A percentile compares a stretch with the other conserved stretches of the same genome.
Conservation (phyloP, 495 filamentous ascomycete genomes). For the Podospora australis region DNA sequence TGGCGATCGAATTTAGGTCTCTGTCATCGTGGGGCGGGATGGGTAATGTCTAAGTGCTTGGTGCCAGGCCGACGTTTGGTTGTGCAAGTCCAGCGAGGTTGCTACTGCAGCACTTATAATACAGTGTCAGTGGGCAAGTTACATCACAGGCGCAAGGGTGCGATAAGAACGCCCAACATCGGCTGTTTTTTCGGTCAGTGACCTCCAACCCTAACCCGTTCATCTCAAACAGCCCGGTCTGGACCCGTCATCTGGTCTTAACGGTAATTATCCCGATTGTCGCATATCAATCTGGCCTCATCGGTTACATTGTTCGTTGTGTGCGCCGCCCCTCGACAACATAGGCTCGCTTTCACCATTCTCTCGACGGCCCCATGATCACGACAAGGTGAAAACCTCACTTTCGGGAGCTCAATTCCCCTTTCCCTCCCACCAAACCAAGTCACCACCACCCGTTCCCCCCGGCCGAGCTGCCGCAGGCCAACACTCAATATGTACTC, state of each 20-base stretch:
- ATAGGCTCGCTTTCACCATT: too few species aligned
- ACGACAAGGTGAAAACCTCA: too few species aligned
- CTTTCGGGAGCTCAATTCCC: too few species aligned
- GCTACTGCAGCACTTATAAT: not conserved
- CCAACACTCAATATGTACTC: slow-evolving; percentile 67
- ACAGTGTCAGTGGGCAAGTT: slow-evolving; percentile 6
- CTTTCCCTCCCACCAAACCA: too few species aligned
- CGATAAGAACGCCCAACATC: not conserved
- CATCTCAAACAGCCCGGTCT: not conserved
- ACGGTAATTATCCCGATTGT: too few species aligned
- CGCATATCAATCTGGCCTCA: slow-evolving; percentile 33
- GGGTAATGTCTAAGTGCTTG: not conserved
- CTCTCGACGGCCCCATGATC: too few species aligned
- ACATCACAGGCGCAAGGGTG: slow-evolving; percentile 10
- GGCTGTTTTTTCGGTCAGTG: too few species aligned
- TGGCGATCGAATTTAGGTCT: slow-evolving; percentile 10
- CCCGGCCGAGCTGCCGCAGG: not conserved
- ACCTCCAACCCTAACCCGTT: slow-evolving; percentile 22
- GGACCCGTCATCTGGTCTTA: not conserved
- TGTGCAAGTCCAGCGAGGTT: not conserved
- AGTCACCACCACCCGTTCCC: too few species aligned
- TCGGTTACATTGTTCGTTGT: slow-evolving; percentile 4
- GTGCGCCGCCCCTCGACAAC: too few species aligned
- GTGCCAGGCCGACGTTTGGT: not conserved
- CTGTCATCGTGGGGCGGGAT: slow-evolving; percentile 15